phyloP scores from a whole-genome alignment of 1,284 basidiomycete species.

The Boletellus deceptivus region DNA sequence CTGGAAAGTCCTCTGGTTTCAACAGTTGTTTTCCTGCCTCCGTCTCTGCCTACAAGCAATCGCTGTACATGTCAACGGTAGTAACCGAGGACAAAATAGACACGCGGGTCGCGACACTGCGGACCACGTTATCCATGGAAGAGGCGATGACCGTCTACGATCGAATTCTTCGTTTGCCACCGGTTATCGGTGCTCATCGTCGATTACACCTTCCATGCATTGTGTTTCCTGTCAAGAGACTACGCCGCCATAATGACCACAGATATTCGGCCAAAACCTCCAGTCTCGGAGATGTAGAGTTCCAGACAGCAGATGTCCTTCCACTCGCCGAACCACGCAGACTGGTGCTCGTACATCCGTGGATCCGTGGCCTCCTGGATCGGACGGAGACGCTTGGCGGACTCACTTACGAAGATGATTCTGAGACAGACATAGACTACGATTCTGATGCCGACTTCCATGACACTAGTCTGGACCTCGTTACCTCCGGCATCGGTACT shows the following conservation, averaged over 20 bases:
- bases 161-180: conserved; percentile 2
- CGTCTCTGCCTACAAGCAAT: conserved; percentile 4
- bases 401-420: conserved; percentile 11
- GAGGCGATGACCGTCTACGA: conserved; percentile 9
- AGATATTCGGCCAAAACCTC: conserved; percentile 3
- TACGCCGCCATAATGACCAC: background rate
- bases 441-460: conserved; percentile 5
- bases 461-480: background rate
- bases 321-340: conserved; percentile 1
- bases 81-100: conserved; percentile 8
- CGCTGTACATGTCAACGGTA: background rate
- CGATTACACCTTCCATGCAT: conserved; percentile 8
- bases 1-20: conserved; percentile 11
- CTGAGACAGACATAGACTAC: conserved; percentile 5
- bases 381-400: background rate
- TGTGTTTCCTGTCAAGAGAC: conserved; percentile 3
- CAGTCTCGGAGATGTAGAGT: conserved; percentile 2
- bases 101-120: background rate
- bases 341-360: conserved; percentile 2
- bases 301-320: conserved; percentile 1
- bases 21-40: conserved; percentile 10
- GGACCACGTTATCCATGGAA: background rate
- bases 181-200: conserved; percentile 5
- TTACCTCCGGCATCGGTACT: background rate
- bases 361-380: conserved; percentile 2